A percentile compares a stretch with the other conserved stretches of the same genome.
Conservation (phyloP, 2,329 filamentous ascomycete genomes). For the Sporothrix dimorphospora region DNA sequence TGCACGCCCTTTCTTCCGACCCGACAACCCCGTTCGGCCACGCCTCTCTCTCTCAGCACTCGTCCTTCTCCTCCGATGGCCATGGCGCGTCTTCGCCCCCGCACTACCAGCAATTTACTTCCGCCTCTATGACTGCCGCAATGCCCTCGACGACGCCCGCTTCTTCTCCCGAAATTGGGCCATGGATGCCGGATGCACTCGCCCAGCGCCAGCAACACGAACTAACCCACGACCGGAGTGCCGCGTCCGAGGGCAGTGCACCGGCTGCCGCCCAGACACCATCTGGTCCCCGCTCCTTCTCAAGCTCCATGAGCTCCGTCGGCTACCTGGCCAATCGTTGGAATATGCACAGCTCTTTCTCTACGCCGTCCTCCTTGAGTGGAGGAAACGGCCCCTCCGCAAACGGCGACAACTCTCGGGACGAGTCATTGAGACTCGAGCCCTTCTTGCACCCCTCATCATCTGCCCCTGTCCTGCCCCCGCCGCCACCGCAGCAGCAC, state of each 20-base stretch:
- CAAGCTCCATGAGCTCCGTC: constrained; percentile 40
- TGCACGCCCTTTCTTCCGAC: constrained; percentile 56
- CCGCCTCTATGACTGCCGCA: constrained; percentile 23
- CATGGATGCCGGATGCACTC: constrained; percentile 34
- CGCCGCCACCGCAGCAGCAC: constrained; percentile 31
- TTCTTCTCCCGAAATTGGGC: constrained; percentile 35
- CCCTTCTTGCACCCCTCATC: constrained; percentile 51
- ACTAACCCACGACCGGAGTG: not conserved
- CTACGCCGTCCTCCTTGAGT: constrained; percentile 50
- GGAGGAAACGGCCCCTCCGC: constrained; percentile 37
- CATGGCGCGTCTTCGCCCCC: constrained; percentile 31
- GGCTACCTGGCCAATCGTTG: constrained; percentile 60
- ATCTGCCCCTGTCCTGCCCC: constrained; percentile 37
- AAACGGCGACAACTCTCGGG: constrained; percentile 30
- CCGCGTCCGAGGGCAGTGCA: constrained; percentile 11
- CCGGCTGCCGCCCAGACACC: not conserved
- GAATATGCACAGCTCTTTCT: constrained; percentile 57
- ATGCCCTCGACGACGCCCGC: constrained; percentile 33
- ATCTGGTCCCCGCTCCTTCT: constrained; percentile 31
- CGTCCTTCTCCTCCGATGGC: constrained; percentile 32
- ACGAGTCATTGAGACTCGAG: constrained; percentile 53
- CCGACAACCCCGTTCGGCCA: constrained; percentile 39
- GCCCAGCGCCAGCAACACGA: constrained; percentile 25
- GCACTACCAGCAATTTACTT: constrained; percentile 27
- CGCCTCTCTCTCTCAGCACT: constrained; percentile 27